phyloP scores from a whole-genome alignment of 163 green algal species.

The Chlamydomonas reinhardtii region DNA sequence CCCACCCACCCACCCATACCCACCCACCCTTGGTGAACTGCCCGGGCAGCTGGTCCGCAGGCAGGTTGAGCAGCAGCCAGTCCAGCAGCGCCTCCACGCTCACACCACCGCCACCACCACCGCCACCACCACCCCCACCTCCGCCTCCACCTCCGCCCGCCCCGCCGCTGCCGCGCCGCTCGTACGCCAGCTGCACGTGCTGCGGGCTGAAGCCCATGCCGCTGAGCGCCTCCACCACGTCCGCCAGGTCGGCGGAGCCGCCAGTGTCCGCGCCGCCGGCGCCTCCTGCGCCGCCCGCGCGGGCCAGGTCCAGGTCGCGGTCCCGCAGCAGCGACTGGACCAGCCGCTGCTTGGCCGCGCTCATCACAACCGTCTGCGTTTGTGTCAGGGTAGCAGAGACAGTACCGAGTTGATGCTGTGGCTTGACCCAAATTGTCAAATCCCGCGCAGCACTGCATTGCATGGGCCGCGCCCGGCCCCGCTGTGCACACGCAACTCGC shows the following conservation, averaged over 20 bases:
- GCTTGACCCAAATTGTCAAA: no score
- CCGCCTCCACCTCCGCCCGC: not conserved
- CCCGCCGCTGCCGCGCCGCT: not conserved
- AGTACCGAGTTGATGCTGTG: no score
- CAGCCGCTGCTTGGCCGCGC: conserved; percentile 72
- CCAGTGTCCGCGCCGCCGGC: not conserved
- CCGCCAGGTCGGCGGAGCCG: not conserved
- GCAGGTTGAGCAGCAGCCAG: conserved; percentile 58
- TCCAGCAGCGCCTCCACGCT: conserved; percentile 43
- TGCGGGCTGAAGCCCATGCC: conserved; percentile 57
- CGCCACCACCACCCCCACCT: not conserved
- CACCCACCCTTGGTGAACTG: conserved; percentile 33
- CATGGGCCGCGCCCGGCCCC: no score
- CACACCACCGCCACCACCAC: not conserved
- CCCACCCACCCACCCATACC: not conserved
- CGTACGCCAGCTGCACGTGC: conserved; percentile 53
- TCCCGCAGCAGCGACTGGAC: conserved; percentile 79
- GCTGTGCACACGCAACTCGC: no score
- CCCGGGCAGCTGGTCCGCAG: conserved; percentile 49
- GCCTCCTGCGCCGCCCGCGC: no score
- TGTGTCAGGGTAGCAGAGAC: conserved; percentile 11
- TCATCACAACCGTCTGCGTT: conserved; percentile 78
- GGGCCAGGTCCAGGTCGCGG: conserved; percentile 6
- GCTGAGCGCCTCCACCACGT: conserved; percentile 38
- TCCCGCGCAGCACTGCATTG: no score